These are phyloP conservation scores for Immersiporthe knoxdaviesiana DNA, from an alignment of 2,329 filamentous ascomycete species.

Conservation along the genomic window DNA sequence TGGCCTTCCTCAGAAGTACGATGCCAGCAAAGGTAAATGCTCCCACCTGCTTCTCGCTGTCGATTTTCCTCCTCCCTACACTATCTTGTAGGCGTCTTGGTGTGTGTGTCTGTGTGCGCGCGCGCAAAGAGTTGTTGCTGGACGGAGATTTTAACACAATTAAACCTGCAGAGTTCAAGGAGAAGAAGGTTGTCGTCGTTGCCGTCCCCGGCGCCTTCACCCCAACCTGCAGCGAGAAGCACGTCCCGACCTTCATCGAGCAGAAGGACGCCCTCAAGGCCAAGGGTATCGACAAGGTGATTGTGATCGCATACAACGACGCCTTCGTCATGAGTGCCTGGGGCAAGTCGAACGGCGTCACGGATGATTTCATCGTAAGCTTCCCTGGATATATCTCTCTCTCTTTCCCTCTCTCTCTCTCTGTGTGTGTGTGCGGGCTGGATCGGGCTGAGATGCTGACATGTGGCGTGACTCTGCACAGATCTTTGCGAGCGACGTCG, in stretches of 20 bases:
- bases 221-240: slow-evolving; percentile 79
- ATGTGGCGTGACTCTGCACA: slow-evolving; percentile 33
- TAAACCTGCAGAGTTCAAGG: slow-evolving; percentile 51
- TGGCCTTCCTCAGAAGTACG: slow-evolving; percentile 75
- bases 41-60: background rate
- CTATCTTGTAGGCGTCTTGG: background rate
- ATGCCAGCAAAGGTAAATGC: slow-evolving; percentile 71
- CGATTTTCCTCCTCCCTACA: background rate
- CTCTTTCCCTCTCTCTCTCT: too few relatives aligned
- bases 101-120: too few relatives aligned
- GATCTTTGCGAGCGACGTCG: slow-evolving; percentile 76
- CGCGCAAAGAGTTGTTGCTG: background rate
- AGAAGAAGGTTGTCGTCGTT: slow-evolving; percentile 61
- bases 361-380: slow-evolving; percentile 65
- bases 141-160: slow-evolving; percentile 11
- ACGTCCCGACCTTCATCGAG: slow-evolving; percentile 79
- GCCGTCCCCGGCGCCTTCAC: slow-evolving; percentile 76
- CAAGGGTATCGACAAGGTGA: slow-evolving; percentile 82
- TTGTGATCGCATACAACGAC: slow-evolving; percentile 85
- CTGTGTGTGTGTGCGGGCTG: background rate
- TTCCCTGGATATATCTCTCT: background rate
- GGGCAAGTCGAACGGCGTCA: slow-evolving; percentile 84
- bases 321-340: slow-evolving; percentile 85
- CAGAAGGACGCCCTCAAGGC: slow-evolving; percentile 70
- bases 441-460: slow-evolving; percentile 12